These are phyloP conservation scores for Grifola frondosa DNA, from an alignment of 1,284 basidiomycete species.

Conservation along the genomic window DNA sequence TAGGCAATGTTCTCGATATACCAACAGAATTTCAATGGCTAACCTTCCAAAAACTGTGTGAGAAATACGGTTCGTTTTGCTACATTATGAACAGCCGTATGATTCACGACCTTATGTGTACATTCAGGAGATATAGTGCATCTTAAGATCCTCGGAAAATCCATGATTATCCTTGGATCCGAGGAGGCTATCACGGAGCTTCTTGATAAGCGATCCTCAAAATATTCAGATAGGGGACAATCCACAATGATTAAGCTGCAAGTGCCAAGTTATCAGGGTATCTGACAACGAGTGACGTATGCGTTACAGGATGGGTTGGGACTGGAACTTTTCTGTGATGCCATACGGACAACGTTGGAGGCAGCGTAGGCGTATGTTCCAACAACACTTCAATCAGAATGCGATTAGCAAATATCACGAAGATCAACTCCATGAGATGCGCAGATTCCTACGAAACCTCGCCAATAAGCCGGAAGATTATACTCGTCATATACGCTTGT, in stretches of 20 bases:
- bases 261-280: no score
- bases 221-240: no score
- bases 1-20: slow-evolving; percentile 1
- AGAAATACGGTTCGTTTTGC: slow-evolving; percentile 11
- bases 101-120: no score
- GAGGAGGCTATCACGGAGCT: no score
- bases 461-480: neutral
- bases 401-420: neutral
- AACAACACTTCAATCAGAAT: slow-evolving; percentile 7
- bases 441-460: slow-evolving; percentile 3
- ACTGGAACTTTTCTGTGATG: slow-evolving; percentile 1
- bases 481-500: slow-evolving; percentile 2
- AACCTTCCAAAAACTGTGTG: slow-evolving; percentile 9
- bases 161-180: no score
- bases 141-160: no score
- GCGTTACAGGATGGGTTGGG: slow-evolving; percentile 6
- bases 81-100: no score
- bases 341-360: slow-evolving; percentile 11
- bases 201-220: no score
- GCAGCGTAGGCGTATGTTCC: slow-evolving; percentile 9
- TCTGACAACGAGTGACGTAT: no score
- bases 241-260: no score
- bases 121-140: no score
- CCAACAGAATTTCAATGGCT: slow-evolving; percentile 13
- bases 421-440: neutral